phyloP scores from a whole-genome alignment of 805 yeast genomes.

The Kodamaea laetipori region DNA sequence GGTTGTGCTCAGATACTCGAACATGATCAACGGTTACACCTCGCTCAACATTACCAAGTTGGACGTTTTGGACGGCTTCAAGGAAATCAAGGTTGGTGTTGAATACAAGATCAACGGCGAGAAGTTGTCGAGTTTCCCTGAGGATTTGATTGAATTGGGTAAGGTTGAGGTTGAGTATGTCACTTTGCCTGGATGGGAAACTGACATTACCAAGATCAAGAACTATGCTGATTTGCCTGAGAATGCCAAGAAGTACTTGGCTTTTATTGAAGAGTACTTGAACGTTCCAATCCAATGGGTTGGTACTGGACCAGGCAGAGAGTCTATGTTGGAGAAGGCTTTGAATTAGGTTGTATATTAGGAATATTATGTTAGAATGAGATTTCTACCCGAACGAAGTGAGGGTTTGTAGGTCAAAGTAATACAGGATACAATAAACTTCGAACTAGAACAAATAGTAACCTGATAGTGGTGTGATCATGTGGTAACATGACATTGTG shows the following conservation, averaged over 20 bases:
- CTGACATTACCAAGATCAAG: constrained; percentile 72
- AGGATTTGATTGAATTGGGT: constrained; percentile 78
- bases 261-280: constrained; percentile 81
- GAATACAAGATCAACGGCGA: constrained; percentile 81
- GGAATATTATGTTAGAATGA: constrained; percentile 2
- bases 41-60: constrained; percentile 91
- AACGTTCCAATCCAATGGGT: constrained; percentile 92
- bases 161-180: constrained; percentile 91
- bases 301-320: constrained; percentile 98
- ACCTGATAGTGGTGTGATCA: too few species aligned
- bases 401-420: too few species aligned
- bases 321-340: constrained; percentile 74
- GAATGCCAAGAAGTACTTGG: constrained; percentile 82
- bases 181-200: constrained; percentile 93
- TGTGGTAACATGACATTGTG: too few species aligned
- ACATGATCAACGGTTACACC: constrained; percentile 93
- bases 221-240: constrained; percentile 79
- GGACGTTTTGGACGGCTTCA: constrained; percentile 89
- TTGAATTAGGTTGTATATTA: constrained; percentile 10
- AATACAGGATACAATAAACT: not conserved
- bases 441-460: not conserved
- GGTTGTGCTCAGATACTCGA: constrained; percentile 90
- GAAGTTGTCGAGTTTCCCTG: constrained; percentile 81
- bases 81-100: constrained; percentile 85
- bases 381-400: not conserved